Conservation (phyloP, 2,329 filamentous ascomycete genomes). For the Hypoxylon sp. region DNA sequence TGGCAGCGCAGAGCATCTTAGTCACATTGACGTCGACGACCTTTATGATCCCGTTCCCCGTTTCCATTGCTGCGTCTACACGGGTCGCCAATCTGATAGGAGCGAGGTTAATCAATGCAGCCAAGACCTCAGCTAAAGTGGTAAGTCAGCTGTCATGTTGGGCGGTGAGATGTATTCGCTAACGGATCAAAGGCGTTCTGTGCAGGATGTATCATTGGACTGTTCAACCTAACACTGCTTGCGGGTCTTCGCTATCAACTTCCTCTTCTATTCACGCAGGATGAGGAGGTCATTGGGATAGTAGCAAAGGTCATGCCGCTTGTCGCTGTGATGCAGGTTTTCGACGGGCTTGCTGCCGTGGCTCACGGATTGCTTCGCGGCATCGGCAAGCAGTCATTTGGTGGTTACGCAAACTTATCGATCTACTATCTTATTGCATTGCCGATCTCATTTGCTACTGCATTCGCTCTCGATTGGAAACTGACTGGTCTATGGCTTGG, state of each 20-base stretch:
- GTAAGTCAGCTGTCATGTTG: constrained; percentile 58
- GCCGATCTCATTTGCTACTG: constrained; percentile 84
- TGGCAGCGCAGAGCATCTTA: constrained; percentile 91
- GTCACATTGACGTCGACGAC: constrained; percentile 83
- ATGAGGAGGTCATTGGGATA: constrained; percentile 76
- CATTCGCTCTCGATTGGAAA: constrained; percentile 83
- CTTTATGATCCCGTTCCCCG: constrained; percentile 93
- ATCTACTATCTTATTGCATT: constrained; percentile 90
- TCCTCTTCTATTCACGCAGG: constrained; percentile 83
- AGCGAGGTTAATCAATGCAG: constrained; percentile 84
- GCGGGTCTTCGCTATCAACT: constrained; percentile 79
- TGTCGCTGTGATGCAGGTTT: constrained; percentile 89
- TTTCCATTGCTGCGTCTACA: constrained; percentile 89
- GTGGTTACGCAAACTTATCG: constrained; percentile 88
- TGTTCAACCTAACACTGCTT: constrained; percentile 83
- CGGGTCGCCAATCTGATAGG: constrained; percentile 94
- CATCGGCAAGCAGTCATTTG: constrained; percentile 89
- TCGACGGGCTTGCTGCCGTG: constrained; percentile 83
- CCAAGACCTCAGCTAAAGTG: constrained; percentile 84
- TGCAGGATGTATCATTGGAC: constrained; percentile 77
- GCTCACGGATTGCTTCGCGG: constrained; percentile 90
- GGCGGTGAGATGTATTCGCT: constrained; percentile 26
- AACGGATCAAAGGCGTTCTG: constrained; percentile 66
- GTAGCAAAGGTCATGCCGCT: constrained; percentile 81
- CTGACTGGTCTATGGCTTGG: constrained; percentile 87